Evolutionary conservation across 2,329 filamentous ascomycete species (phyloP), one percentile per base, ranked within the genome.

Genomic region (Sclerotinia sclerotiorum): DNA sequence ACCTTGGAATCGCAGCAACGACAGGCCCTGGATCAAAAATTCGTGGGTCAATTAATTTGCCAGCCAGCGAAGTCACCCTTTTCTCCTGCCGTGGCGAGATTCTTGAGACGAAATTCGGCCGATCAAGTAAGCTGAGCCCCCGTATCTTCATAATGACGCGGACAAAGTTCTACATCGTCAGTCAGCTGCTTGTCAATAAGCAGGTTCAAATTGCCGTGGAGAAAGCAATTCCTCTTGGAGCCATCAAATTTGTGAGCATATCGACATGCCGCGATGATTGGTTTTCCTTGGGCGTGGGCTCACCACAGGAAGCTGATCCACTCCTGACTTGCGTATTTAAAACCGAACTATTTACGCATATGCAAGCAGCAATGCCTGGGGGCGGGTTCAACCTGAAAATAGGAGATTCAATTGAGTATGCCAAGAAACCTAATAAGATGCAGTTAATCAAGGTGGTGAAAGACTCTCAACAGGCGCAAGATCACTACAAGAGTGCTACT

Each of bases 381-480:
- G 92, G 91, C 11, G 89, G 91, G 13, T 86, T 97, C 77, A 93
- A 89, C 77, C 81, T 99, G 60, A 93, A 91, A 80, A 90, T 98
- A 71, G 87, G 83, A n/a, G 90, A 95, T 39, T 85, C 84, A 69
- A 94, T 99, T 74, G 92, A 97, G 78, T 99, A 97, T 80, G 94
- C 94, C 77, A 99, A 98, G 85, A 99, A 99, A 81, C 95, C 95
- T 1, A 92, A 92, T 67, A 99, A 99, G 82, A 86, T 92, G 79
- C 91, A 94, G 66, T 81, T 88, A 7, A 91, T 99, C 77, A 98
- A 98, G 82, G 92, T 92, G 11, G 77, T 97, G 70, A 97, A 97
- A 80, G 95, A 99, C 77, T 89, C 94, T 0, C 86, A 88, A 65
- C 85, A 90, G 65, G 81, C 84, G 4, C 89, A 89, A 60, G 95